These are phyloP conservation scores for Trichoderma afroharzianum DNA, from an alignment of 2,329 filamentous ascomycete species.

Conservation along the genomic window DNA sequence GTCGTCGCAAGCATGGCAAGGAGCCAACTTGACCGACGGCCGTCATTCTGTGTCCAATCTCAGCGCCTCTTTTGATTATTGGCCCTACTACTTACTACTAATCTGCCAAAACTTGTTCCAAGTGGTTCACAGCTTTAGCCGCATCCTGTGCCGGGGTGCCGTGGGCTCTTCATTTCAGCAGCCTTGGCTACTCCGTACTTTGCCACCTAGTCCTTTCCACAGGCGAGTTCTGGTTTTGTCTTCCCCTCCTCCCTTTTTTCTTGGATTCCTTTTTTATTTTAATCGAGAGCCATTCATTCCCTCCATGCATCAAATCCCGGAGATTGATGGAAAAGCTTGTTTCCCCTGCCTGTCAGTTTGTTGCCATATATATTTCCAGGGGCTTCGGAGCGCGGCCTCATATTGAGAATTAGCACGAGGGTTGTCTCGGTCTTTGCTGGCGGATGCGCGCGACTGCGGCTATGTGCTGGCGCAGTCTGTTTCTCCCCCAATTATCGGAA, in stretches of 20 bases:
- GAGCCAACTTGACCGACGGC: not conserved
- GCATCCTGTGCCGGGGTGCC: not conserved
- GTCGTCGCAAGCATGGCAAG: not conserved
- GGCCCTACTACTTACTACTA: not conserved
- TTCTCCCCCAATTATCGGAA: not conserved
- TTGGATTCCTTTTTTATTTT: not conserved
- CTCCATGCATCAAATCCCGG: not conserved
- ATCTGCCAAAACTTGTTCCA: not conserved
- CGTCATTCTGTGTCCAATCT: not conserved
- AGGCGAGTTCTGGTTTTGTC: not conserved
- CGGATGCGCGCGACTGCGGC: not conserved
- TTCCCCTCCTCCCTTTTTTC: not conserved
- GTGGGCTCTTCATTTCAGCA: slow-evolving; percentile 13
- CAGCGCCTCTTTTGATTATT: not conserved
- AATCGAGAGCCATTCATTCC: not conserved
- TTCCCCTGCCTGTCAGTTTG: not conserved
- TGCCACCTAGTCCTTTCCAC: not conserved
- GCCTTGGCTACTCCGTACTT: slow-evolving; percentile 2
- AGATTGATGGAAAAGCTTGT: slow-evolving; percentile 11
- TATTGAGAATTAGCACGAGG: not conserved
- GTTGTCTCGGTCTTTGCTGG: not conserved
- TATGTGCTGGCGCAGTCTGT: not conserved
- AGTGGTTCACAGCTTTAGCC: not conserved
- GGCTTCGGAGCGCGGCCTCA: not conserved
- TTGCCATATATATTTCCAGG: not conserved